A percentile compares a stretch with the other conserved stretches of the same genome.
Evolutionary conservation across 805 yeast species (phyloP).

Genomic region (Nakazawaea wyomingensis): DNA sequence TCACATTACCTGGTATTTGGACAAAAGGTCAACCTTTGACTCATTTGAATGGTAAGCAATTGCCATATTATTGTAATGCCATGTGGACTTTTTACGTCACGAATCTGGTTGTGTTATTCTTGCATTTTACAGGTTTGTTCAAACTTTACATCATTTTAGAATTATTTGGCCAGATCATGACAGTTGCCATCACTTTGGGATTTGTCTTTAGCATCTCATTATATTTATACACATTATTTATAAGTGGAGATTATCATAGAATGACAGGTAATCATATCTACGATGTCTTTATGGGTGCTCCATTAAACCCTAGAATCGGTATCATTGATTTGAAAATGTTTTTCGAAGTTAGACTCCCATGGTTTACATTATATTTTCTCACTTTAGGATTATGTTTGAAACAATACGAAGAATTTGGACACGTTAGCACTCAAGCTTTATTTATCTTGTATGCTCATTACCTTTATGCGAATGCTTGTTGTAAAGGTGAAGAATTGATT

Average conservation of each 20-base stretch:
- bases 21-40: slow-evolving; percentile 90
- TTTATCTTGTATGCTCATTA: slow-evolving; percentile 81
- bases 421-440: slow-evolving; percentile 68
- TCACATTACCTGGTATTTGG: slow-evolving; percentile 88
- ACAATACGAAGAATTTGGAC: slow-evolving; percentile 81
- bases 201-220: slow-evolving; percentile 60
- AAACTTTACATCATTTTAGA: slow-evolving; percentile 72
- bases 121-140: slow-evolving; percentile 75
- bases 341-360: slow-evolving; percentile 94
- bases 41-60: slow-evolving; percentile 72
- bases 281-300: slow-evolving; percentile 96
- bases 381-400: slow-evolving; percentile 68
- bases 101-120: slow-evolving; percentile 46
- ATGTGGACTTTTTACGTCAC: slow-evolving; percentile 76
- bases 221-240: slow-evolving; percentile 60
- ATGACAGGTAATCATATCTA: slow-evolving; percentile 89
- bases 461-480: slow-evolving; percentile 93
- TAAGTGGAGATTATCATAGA: slow-evolving; percentile 75
- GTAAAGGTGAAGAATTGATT: slow-evolving; percentile 95
- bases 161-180: slow-evolving; percentile 86
- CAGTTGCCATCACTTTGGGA: slow-evolving; percentile 82
- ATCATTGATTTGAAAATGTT: slow-evolving; percentile 93
- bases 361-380: slow-evolving; percentile 85
- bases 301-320: slow-evolving; percentile 93
- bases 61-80: slow-evolving; percentile 93